Conservation (phyloP, 225 moss, liverwort and hornwort species). For the Asterella californica region DNA sequence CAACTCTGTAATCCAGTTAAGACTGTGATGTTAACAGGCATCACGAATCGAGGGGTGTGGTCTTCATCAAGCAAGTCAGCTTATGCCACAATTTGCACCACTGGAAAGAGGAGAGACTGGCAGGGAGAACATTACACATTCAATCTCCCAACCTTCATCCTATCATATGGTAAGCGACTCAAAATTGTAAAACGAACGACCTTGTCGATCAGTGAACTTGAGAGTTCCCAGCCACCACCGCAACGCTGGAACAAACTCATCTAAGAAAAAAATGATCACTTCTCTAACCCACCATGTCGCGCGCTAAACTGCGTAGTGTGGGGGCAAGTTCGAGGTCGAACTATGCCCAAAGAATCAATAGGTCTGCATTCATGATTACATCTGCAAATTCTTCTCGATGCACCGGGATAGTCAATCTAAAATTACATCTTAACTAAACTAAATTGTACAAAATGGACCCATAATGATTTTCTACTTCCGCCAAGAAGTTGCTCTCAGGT, state of each 20-base stretch:
- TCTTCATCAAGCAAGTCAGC: neutral
- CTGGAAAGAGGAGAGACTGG: neutral
- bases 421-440: slow-evolving; percentile 19
- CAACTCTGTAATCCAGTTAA: slow-evolving; percentile 8
- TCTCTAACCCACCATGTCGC: slow-evolving; percentile 8
- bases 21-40: slow-evolving; percentile 11
- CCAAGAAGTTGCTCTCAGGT: neutral
- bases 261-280: neutral
- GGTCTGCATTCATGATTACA: slow-evolving; percentile 26
- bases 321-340: slow-evolving; percentile 8
- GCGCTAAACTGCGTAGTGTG: slow-evolving; percentile 14
- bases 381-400: slow-evolving; percentile 8
- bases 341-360: slow-evolving; percentile 27
- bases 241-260: slow-evolving; percentile 21
- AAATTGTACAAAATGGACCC: slow-evolving; percentile 30
- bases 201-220: slow-evolving; percentile 5
- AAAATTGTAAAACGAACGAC: slow-evolving; percentile 9
- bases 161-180: neutral
- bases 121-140: neutral
- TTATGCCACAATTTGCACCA: slow-evolving; percentile 2
- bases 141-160: slow-evolving; percentile 14
- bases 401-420: slow-evolving; percentile 9
- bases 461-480: neutral
- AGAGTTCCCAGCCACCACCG: slow-evolving; percentile 9
- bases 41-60: neutral